Percentiles rank a stretch among this genome's conserved stretches.
phyloP scores from a whole-genome alignment of 768 basidiomycete genomes.

The Russula compacta region DNA sequence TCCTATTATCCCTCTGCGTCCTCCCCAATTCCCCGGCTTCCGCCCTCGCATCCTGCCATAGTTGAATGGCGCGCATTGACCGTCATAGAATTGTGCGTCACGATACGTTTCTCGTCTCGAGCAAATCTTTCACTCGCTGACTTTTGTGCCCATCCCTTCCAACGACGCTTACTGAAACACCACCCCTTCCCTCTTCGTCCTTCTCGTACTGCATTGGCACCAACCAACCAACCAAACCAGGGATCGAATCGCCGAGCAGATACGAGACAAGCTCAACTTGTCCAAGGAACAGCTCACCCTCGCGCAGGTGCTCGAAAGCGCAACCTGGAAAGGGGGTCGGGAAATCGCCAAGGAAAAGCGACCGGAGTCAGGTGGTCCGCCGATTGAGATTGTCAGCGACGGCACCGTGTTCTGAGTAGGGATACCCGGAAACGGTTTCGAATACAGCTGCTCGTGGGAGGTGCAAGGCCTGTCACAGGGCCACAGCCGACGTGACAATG shows the following conservation, averaged over 20 bases:
- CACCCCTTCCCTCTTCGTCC: neutral
- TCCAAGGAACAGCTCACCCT: constrained; percentile 49
- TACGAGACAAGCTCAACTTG: constrained; percentile 51
- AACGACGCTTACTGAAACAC: neutral
- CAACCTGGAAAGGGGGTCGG: constrained; percentile 95
- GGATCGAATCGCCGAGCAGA: constrained; percentile 66
- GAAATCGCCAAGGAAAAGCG: constrained; percentile 80
- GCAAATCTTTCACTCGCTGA: too few species aligned
- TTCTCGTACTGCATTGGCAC: neutral
- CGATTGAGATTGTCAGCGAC: constrained; percentile 79
- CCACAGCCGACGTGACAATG: neutral
- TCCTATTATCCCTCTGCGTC: constrained; percentile 36
- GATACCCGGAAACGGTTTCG: neutral
- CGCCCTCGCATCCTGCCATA: constrained; percentile 79
- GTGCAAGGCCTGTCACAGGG: constrained; percentile 8
- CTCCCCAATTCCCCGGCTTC: constrained; percentile 51
- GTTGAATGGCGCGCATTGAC: constrained; percentile 97
- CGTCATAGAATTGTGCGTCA: constrained; percentile 74
- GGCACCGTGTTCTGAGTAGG: constrained; percentile 62
- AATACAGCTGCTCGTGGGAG: neutral
- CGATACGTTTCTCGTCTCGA: neutral
- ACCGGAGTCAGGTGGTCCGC: constrained; percentile 68
- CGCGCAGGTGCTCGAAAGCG: constrained; percentile 86
- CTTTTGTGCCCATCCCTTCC: neutral
- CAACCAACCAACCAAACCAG: constrained; percentile 35